Base-by-base conservation (phyloP, 371 early-diverging fungal genomes). In the Conidiobolus incongruus region DNA sequence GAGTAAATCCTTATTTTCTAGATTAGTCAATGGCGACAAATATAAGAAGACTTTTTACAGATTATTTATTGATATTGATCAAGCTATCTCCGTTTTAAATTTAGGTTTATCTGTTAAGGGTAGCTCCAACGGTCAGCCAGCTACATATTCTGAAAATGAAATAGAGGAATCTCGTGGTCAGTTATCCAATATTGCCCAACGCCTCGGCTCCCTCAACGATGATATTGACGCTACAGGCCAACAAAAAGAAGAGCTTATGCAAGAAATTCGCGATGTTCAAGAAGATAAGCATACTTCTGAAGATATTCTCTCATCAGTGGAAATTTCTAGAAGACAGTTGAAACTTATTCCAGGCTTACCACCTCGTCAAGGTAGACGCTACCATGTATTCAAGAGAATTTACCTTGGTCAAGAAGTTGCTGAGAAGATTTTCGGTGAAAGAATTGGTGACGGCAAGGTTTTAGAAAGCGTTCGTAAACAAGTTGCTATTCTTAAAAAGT, bases 31-130 rank as follows among this genome's bases (percentile, higher is more conserved):
- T 31, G 41, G 41, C 11, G 41, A 41, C 15, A 28, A 41, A 15
- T 41, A 41, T 31, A 41, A 41, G 29, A 41, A 41, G 23, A 41
- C 41, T 12, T 41, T 41, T 19, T 41, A 41, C 17, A 24, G 28
- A 7, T 20, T 41, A 5, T 41, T 41, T 41, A 41, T 41, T 30
- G 41, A 28, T 41, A 41, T 41, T 13, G 41, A 41, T 30, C 41
- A 41, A 41, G 41, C 41, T 13, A 17, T 41, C 5, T 41, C 32
- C 7, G 41, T 41, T 7, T 15, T 41, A 5, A 24, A 30, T 31
- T 16, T 41, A 4, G 41, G 41, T 20, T 13, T 41, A 4, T 17
- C 41, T 5, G 41, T 41, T 11, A 41, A 41, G 20, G 17, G 20
- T 15, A 24, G 29, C 23, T 20, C 29, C 15, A 23, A 16, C 19